Base-by-base conservation (phyloP, 2,329 filamentous ascomycete genomes). In the Neurospora sp. region DNA sequence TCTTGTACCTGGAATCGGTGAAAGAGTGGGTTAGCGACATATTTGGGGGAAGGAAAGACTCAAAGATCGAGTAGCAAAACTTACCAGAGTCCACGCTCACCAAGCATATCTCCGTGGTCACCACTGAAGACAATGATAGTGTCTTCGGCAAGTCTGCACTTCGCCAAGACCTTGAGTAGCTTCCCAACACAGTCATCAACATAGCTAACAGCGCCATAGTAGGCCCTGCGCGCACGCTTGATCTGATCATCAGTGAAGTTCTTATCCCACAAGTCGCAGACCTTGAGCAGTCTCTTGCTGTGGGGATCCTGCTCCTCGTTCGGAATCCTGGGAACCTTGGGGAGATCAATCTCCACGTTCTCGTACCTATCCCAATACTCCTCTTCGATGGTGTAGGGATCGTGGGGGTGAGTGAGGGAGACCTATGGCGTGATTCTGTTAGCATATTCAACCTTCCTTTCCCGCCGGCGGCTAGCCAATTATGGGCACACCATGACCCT, bases 311-410 rank as follows among this genome's bases (percentile, higher is more conserved):
- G 91, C 77, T 96, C 86, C 73, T 95, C 91, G 77, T 93, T 90
- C 38, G 90, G 87, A 70, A 97, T 92, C 69, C 85, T 85, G 52
- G 52, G 28, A 66, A 94, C 89, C 76, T 91, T 89, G 37, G 94
- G 94, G 71, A 97, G 82, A 6, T 90, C 88, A 77, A 97, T 96
- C 69, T 97, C 93, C 15, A 96, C 92, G 73, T 86, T 91, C 77
- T 97, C 92, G 80, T 97, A 97, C 75, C 91, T 80, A 78, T 97
- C 92, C 94, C 94, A 97, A 81, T 92, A 97, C 80, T 97, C 92
- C 78, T 92, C 88, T 74, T 94, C 92, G 79, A 97, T 97, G 70
- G 93, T 95, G 81, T 97, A 97, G 0, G 94, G 94, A 77, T 97
- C 94, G 79, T 97, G 94, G 17, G 94, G 94, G 79, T 97, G 94